Evolutionary conservation across 306 rosid genomes (phyloP).

Genomic region (Rubus idaeus): DNA sequence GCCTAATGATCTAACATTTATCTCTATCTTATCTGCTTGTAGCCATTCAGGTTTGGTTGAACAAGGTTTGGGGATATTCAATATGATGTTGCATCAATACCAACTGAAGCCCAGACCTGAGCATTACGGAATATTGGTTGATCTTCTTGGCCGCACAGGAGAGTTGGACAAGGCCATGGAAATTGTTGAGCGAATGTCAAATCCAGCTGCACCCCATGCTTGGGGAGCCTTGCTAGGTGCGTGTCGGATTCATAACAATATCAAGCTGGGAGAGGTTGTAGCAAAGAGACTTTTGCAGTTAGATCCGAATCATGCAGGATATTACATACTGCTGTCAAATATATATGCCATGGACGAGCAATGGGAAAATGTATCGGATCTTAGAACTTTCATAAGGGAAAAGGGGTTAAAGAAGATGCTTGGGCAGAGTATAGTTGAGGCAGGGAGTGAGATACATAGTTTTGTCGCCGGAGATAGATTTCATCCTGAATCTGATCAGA

Average conservation of each 20-base stretch:
- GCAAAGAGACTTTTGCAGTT: constrained; percentile 55
- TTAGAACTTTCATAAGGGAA: constrained; percentile 55
- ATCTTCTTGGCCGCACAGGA: constrained; percentile 85
- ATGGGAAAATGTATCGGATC: constrained; percentile 59
- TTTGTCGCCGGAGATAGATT: constrained; percentile 54
- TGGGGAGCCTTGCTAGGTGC: constrained; percentile 91
- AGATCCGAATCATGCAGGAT: constrained; percentile 63
- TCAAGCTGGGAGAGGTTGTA: constrained; percentile 65
- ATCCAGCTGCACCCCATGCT: constrained; percentile 54
- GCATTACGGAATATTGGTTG: constrained; percentile 72
- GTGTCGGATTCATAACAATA: constrained; percentile 60
- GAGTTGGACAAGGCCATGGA: constrained; percentile 66
- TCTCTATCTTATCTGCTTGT: constrained; percentile 71
- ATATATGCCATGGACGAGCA: constrained; percentile 58
- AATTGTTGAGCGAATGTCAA: constrained; percentile 51
- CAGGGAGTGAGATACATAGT: constrained; percentile 44
- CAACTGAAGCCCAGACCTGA: constrained; percentile 51
- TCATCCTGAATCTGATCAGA: constrained; percentile 39
- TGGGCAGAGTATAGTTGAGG: constrained; percentile 57
- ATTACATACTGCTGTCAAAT: constrained; percentile 62
- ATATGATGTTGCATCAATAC: constrained; percentile 52
- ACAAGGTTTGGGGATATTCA: constrained; percentile 60
- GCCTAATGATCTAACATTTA: constrained; percentile 64
- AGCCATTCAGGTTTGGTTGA: constrained; percentile 80
- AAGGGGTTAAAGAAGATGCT: constrained; percentile 58